These are phyloP conservation scores for Ophiocordyceps camponoti-leonardi DNA, from an alignment of 2,329 filamentous ascomycete genomes.

Conservation along the genomic window DNA sequence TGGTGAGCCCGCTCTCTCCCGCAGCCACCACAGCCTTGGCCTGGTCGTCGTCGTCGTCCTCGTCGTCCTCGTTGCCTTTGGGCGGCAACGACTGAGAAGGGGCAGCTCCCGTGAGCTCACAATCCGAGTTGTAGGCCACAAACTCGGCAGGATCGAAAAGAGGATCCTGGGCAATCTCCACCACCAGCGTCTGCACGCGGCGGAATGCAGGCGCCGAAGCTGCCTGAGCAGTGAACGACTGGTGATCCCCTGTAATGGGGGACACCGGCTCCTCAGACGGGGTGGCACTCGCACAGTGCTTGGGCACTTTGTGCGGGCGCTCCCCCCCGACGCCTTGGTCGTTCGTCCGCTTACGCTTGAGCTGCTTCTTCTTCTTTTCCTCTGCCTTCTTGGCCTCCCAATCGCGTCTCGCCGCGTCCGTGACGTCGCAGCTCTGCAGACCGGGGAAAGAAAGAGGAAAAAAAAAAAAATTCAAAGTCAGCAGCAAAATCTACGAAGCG, in stretches of 20 bases:
- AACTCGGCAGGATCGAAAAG: conserved; percentile 19
- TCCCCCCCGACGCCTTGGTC: conserved; percentile 1
- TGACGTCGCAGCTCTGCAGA: conserved; percentile 14
- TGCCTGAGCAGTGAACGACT: conserved; percentile 6
- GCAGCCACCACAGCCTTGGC: conserved; percentile 12
- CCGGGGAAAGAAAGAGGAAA: conserved; percentile 1
- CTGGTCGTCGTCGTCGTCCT: conserved; percentile 2
- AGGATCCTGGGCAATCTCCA: conserved; percentile 13
- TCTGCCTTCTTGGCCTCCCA: conserved; percentile 13
- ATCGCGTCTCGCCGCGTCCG: conserved; percentile 12
- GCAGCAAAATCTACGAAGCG: neutral
- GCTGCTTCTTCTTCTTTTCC: neutral
- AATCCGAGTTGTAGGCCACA: conserved; percentile 13
- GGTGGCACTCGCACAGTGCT: conserved; percentile 7
- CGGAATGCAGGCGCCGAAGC: neutral
- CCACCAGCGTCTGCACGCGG: conserved; percentile 6
- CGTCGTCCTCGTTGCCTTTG: conserved; percentile 13
- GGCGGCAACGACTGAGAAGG: conserved; percentile 15
- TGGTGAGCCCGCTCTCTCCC: conserved; percentile 17
- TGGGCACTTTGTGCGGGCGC: conserved; percentile 7
- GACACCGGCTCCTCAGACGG: conserved; percentile 13
- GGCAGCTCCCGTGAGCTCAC: conserved; percentile 10
- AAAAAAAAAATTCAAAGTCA: neutral
- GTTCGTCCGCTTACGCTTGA: neutral
- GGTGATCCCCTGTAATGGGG: conserved; percentile 11